Percentiles rank a stretch among this genome's conserved stretches.
phyloP scores from a whole-genome alignment of 148 eudicot genomes.

The Euryodendron excelsum region DNA sequence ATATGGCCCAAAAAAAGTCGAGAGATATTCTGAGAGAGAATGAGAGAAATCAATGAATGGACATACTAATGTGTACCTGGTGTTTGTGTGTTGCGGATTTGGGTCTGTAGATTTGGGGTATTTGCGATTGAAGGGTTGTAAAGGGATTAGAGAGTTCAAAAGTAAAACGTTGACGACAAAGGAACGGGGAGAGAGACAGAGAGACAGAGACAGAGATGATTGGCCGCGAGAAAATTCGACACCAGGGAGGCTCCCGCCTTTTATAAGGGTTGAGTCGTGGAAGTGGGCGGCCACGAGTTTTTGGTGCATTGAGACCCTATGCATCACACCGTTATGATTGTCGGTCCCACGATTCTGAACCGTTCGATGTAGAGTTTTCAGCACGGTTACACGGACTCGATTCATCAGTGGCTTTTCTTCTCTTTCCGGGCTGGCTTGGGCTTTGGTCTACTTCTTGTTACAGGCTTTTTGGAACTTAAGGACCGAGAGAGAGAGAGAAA shows the following conservation, averaged over 20 bases:
- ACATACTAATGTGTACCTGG: neutral
- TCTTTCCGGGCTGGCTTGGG: neutral
- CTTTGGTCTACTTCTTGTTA: neutral
- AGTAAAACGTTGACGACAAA: conserved; percentile 7
- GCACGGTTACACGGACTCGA: no score
- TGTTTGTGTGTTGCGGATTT: neutral
- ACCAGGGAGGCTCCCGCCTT: conserved; percentile 30
- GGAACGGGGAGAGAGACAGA: neutral
- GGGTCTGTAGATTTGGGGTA: conserved; percentile 4
- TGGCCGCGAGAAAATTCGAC: neutral
- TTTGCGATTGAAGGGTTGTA: conserved; percentile 13
- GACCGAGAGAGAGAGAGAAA: no score
- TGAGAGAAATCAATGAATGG: neutral
- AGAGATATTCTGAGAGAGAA: no score
- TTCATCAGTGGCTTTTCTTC: neutral
- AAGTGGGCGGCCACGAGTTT: neutral
- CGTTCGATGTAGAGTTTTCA: neutral
- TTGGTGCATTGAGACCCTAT: neutral
- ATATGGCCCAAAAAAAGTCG: neutral
- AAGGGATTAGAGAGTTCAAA: neutral
- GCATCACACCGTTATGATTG: neutral
- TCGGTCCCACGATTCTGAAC: neutral
- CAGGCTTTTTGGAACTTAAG: no score
- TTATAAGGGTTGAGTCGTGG: conserved; percentile 17
- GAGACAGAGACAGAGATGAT: neutral